Conservation (phyloP, 176 grass and related monocot genomes). For the Rhynchospora breviuscula region DNA sequence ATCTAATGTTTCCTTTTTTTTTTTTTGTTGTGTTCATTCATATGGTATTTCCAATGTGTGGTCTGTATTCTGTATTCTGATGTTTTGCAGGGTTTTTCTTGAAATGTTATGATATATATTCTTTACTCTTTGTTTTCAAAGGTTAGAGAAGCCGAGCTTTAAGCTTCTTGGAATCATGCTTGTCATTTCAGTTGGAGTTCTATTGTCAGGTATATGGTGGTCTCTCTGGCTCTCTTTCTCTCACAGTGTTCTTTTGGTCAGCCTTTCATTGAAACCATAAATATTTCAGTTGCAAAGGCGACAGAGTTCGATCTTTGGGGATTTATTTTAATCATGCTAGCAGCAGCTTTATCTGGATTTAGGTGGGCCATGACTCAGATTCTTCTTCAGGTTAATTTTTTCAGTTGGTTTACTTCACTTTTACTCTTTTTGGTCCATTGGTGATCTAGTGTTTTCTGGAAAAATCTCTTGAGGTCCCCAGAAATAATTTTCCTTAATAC, state of each 20-base stretch:
- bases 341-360: conserved; percentile 94
- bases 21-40: not conserved
- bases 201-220: conserved; percentile 68
- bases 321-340: conserved; percentile 95
- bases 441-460: not conserved
- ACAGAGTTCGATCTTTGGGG: conserved; percentile 92
- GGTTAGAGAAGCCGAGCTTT: conserved; percentile 90
- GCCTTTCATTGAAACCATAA: conserved; percentile 10
- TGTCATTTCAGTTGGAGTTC: conserved; percentile 75
- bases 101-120: not conserved
- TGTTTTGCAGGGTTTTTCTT: not conserved
- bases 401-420: not conserved
- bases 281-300: conserved; percentile 69
- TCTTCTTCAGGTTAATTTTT: conserved; percentile 79
- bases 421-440: conserved; percentile 8
- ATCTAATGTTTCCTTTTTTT: no score
- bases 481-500: not conserved
- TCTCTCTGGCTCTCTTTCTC: not conserved
- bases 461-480: not conserved
- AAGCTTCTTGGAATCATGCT: conserved; percentile 90
- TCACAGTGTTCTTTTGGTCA: conserved; percentile 14
- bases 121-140: conserved; percentile 33
- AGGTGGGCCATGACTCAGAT: conserved; percentile 99
- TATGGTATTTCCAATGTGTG: not conserved
- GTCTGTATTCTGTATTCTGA: not conserved